Evolutionary conservation across 1,139 yeast genomes (phyloP).

Genomic region (Yamadazyma atlantica): DNA sequence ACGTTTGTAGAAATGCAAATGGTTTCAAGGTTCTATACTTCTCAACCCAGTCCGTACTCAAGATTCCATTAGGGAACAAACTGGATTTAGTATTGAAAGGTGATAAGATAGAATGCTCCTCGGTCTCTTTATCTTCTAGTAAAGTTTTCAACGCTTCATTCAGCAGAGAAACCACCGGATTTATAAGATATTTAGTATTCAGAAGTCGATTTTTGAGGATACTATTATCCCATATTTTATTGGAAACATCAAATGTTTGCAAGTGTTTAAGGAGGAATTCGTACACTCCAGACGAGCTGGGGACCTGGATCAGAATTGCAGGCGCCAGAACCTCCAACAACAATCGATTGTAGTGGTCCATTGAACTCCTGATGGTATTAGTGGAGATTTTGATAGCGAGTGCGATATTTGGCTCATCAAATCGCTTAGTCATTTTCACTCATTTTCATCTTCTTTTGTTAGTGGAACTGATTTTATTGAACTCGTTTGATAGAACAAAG

Average conservation of each 20-base stretch:
- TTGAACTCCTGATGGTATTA: no score
- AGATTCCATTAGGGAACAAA: constrained; percentile 44
- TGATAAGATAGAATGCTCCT: constrained; percentile 30
- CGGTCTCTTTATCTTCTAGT: constrained; percentile 5
- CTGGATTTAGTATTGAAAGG: constrained; percentile 40
- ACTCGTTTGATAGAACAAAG: no score
- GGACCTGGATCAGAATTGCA: constrained; percentile 17
- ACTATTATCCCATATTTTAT: constrained; percentile 39
- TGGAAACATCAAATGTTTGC: constrained; percentile 20
- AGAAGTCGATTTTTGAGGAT: constrained; percentile 39
- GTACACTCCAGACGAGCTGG: constrained; percentile 3
- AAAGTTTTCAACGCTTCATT: constrained; percentile 2
- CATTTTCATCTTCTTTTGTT: no score
- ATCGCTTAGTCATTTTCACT: no score
- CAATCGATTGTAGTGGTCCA: constrained; percentile 32
- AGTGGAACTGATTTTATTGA: no score
- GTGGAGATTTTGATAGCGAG: no score
- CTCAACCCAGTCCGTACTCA: constrained; percentile 35
- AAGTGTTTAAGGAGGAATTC: constrained; percentile 13
- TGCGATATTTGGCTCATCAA: no score
- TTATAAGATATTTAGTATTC: constrained; percentile 32
- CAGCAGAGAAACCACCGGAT: constrained; percentile 12
- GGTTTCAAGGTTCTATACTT: constrained; percentile 36
- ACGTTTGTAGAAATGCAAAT: constrained; percentile 29
- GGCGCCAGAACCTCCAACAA: constrained; percentile 38